Conservation (phyloP, 352 stramenopile species). For the Elongisporangium anandrum region DNA sequence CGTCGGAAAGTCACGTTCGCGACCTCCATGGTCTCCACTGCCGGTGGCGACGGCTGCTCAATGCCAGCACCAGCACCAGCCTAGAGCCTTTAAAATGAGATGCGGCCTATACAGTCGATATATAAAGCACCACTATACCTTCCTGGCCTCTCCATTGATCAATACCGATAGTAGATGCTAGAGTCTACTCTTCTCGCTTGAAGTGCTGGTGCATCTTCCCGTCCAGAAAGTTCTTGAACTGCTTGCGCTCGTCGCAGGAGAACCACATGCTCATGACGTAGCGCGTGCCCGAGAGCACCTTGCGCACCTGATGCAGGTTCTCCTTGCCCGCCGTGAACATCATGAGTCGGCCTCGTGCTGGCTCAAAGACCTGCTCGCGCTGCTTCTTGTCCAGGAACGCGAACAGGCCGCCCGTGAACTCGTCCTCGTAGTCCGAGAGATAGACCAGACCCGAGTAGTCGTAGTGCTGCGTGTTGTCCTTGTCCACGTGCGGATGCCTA, state of each 20-base stretch:
- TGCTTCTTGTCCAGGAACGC: slow-evolving; percentile 77
- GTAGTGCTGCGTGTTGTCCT: slow-evolving; percentile 93
- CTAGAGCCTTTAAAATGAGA: neutral
- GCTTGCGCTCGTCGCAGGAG: slow-evolving; percentile 80
- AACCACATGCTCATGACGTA: slow-evolving; percentile 94
- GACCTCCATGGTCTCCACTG: slow-evolving; percentile 23
- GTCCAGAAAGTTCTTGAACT: slow-evolving; percentile 90
- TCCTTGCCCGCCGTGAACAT: slow-evolving; percentile 90
- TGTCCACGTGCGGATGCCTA: slow-evolving; percentile 89
- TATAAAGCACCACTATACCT: neutral
- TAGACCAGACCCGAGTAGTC: slow-evolving; percentile 92
- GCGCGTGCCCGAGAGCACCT: slow-evolving; percentile 66
- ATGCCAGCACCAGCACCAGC: neutral
- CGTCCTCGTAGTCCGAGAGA: slow-evolving; percentile 66
- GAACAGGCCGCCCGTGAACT: slow-evolving; percentile 90
- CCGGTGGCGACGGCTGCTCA: too few species aligned
- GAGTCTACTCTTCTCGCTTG: slow-evolving; percentile 32
- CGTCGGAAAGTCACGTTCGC: slow-evolving; percentile 61
- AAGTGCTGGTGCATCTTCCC: slow-evolving; percentile 78
- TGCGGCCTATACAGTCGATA: neutral
- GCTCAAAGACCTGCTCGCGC: slow-evolving; percentile 67
- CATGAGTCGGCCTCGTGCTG: slow-evolving; percentile 71
- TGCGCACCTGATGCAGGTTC: slow-evolving; percentile 84
- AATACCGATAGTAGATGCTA: neutral
- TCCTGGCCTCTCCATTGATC: neutral